Base-by-base conservation (phyloP, 371 early-diverging fungal species). In the Mucor piriformis region DNA sequence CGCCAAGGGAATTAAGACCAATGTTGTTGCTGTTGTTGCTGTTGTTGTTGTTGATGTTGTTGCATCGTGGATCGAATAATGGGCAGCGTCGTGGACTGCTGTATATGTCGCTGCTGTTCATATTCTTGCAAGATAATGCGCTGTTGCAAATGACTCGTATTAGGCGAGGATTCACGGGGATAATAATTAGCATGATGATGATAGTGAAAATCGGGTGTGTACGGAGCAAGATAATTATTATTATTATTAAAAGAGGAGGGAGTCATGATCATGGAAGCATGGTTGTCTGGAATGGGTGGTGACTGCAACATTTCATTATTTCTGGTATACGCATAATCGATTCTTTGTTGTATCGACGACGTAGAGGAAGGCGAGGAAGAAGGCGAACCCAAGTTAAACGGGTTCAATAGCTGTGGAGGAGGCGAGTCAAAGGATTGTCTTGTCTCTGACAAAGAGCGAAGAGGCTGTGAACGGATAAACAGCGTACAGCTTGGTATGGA, bases 381-480 rank as follows among this genome's bases (percentile, higher is more conserved):
- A 48, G 61, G 61, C 13, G 61, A 60, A 20, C 48, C 23, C 15
- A 61, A 13, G 11, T 35, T 54, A 21, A 61, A 61, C 12, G 54
- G 11, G 13, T 42, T 54, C 18, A 42, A 42, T 18, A 18, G 20
- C n/a, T 42, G 42, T 29, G 29, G 29, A 29, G 29, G 29, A 29
- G 29, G 29, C 29, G 29, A 29, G 13, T 34, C 46, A 38, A 54
- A 56, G 38, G 62, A 29, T 13, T 55, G 38, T 55, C 50, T 50
- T 46, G 46, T 55, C 34, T 62, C 62, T 34, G 62, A 62, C 6
- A 62, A 35, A 4, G 64, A 64, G 6, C 64, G 20, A 20, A 64
- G 43, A 11, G 64, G 66, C 11, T 66, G 66, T 44, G 66, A 61
- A 3, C 66, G 57, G 34, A 66, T 57, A 50, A 42, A 61, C 8